Evolutionary conservation across 148 eudicot species (phyloP).

Genomic region (Selenicereus undatus): DNA sequence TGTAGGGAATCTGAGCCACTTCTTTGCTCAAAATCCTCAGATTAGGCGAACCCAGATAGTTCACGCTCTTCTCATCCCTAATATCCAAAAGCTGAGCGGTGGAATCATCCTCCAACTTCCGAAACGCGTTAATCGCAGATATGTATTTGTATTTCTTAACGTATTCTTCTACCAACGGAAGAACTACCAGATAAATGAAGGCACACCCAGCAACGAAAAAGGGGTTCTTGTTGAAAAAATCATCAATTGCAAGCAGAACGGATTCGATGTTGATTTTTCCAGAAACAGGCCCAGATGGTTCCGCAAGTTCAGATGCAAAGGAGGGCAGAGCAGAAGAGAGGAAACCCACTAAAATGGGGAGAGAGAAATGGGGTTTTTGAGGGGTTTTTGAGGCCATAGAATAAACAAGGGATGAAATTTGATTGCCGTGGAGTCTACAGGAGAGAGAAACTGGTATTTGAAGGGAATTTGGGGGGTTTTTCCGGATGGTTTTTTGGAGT

Average conservation of each 20-base stretch:
- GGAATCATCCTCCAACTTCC: slow-evolving; percentile 63
- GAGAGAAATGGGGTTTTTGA: slow-evolving; percentile 36
- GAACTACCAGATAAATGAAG: slow-evolving; percentile 66
- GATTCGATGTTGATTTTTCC: slow-evolving; percentile 66
- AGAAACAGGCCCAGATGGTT: slow-evolving; percentile 34
- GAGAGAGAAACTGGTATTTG: slow-evolving; percentile 30
- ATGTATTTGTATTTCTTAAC: slow-evolving; percentile 57
- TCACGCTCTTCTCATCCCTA: slow-evolving; percentile 64
- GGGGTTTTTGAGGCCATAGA: slow-evolving; percentile 26
- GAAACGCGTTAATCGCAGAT: slow-evolving; percentile 67
- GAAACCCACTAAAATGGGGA: slow-evolving; percentile 34
- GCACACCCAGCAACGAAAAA: slow-evolving; percentile 74
- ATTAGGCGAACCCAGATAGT: slow-evolving; percentile 62
- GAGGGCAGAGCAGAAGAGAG: slow-evolving; percentile 37
- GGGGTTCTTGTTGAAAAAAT: slow-evolving; percentile 66
- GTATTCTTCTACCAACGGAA: slow-evolving; percentile 61
- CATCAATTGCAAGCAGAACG: slow-evolving; percentile 55
- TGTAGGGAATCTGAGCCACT: slow-evolving; percentile 50
- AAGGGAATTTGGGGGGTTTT: slow-evolving; percentile 17
- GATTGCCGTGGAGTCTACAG: slow-evolving; percentile 3
- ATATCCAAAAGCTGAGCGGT: slow-evolving; percentile 72
- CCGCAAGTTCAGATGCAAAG: slow-evolving; percentile 51
- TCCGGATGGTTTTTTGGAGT: slow-evolving; percentile 36
- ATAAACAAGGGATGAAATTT: slow-evolving; percentile 16
- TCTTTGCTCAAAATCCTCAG: slow-evolving; percentile 58